Percentiles rank a stretch among this genome's conserved stretches.
phyloP scores from a whole-genome alignment of 352 stramenopile species.

The Globisporangium lucens region DNA sequence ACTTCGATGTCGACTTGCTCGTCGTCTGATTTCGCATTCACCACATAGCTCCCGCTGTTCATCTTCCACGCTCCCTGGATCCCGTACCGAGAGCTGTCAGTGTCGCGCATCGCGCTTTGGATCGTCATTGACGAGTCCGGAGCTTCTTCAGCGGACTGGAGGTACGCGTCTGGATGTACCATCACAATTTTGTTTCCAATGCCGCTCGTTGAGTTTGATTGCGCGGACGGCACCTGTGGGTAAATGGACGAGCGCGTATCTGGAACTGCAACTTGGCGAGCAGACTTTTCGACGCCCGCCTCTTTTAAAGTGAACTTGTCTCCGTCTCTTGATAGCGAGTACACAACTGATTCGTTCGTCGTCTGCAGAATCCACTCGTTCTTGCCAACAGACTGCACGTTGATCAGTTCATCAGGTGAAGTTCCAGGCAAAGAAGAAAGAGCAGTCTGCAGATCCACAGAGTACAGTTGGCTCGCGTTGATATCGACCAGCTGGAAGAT shows the following conservation, averaged over 20 bases:
- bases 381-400: conserved; percentile 32
- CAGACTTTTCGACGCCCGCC: conserved; percentile 18
- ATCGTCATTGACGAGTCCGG: conserved; percentile 7
- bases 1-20: conserved; percentile 41
- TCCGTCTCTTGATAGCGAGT: conserved; percentile 25
- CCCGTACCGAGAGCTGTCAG: conserved; percentile 13
- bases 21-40: conserved; percentile 25
- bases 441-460: conserved; percentile 36
- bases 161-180: conserved; percentile 44
- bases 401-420: conserved; percentile 26
- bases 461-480: conserved; percentile 32
- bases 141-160: conserved; percentile 29
- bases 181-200: conserved; percentile 17
- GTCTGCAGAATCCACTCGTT: conserved; percentile 57
- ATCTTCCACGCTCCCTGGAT: conserved; percentile 29
- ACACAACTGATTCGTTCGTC: conserved; percentile 29
- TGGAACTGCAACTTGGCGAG: background rate
- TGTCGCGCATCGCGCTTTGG: conserved; percentile 25
- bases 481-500: conserved; percentile 61
- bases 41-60: conserved; percentile 18
- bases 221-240: conserved; percentile 8
- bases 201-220: background rate
- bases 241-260: conserved; percentile 36
- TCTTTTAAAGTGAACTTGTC: conserved; percentile 33
- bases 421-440: background rate